Conservation (phyloP, 345 rosid genomes). For the Syzygium aqueum region DNA sequence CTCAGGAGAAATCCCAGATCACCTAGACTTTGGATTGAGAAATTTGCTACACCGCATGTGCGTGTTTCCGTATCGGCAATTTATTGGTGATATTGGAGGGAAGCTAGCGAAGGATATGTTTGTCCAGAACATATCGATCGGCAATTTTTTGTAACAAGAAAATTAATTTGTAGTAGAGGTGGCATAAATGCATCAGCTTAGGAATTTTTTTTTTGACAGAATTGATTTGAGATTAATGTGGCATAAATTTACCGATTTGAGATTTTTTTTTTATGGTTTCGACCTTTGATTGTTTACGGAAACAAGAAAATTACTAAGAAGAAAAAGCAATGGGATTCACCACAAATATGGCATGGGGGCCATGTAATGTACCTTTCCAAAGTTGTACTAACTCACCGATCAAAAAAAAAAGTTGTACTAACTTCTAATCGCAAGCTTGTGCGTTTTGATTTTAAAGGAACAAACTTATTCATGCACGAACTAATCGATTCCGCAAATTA, state of each 20-base stretch:
- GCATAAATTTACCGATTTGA: rapidly evolving
- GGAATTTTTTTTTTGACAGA: neutral
- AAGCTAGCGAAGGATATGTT: too few relatives aligned
- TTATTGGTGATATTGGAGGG: neutral
- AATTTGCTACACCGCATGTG: neutral
- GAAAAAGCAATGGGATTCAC: neutral
- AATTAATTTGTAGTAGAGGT: too few relatives aligned
- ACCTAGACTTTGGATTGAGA: neutral
- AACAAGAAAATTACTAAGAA: neutral
- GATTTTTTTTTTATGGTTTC: neutral
- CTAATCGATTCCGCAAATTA: neutral
- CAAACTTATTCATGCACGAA: neutral
- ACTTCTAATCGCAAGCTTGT: neutral
- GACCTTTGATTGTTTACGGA: neutral
- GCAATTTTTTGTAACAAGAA: too few relatives aligned
- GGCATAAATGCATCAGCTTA: too few relatives aligned
- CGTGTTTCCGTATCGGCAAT: neutral
- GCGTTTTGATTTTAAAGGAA: neutral
- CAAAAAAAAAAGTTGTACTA: neutral
- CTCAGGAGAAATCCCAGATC: rapidly evolving
- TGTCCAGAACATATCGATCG: neutral
- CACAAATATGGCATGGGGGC: neutral
- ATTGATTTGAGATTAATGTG: neutral
- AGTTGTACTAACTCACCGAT: neutral
- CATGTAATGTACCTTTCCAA: neutral